phyloP scores from a whole-genome alignment of 2,329 filamentous ascomycete genomes.

The Cercospora janseana region DNA sequence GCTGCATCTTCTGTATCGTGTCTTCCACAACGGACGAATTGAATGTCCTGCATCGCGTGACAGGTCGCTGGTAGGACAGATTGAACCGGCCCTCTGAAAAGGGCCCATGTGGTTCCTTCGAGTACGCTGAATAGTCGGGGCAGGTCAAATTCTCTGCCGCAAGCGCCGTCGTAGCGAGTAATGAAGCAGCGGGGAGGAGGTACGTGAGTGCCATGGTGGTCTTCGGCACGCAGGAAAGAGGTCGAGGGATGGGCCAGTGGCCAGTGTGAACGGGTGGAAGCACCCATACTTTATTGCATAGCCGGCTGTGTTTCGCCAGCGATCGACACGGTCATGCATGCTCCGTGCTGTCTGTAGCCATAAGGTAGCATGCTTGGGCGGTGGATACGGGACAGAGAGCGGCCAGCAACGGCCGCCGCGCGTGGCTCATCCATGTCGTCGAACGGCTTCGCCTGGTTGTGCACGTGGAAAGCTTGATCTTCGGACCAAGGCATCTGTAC shows the following conservation, averaged over 20 bases:
- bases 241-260: background rate
- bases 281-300: background rate
- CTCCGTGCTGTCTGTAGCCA: background rate
- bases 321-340: constrained; percentile 12
- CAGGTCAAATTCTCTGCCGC: constrained; percentile 23
- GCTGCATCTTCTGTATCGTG: constrained; percentile 34
- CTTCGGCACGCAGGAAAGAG: background rate
- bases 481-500: no score
- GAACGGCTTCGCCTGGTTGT: no score
- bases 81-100: constrained; percentile 46
- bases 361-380: background rate
- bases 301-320: background rate
- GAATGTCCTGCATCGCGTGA: constrained; percentile 48
- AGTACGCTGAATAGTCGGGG: constrained; percentile 47
- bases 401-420: background rate
- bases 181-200: constrained; percentile 10
- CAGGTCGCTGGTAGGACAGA: constrained; percentile 48
- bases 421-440: constrained; percentile 1
- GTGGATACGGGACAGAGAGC: background rate
- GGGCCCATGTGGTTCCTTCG: constrained; percentile 43
- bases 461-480: no score
- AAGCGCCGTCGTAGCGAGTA: constrained; percentile 4
- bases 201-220: constrained; percentile 17
- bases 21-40: constrained; percentile 46
- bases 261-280: background rate